These are phyloP conservation scores for Boletus semigastroideus DNA, from an alignment of 1,284 basidiomycete genomes.

Conservation along the genomic window DNA sequence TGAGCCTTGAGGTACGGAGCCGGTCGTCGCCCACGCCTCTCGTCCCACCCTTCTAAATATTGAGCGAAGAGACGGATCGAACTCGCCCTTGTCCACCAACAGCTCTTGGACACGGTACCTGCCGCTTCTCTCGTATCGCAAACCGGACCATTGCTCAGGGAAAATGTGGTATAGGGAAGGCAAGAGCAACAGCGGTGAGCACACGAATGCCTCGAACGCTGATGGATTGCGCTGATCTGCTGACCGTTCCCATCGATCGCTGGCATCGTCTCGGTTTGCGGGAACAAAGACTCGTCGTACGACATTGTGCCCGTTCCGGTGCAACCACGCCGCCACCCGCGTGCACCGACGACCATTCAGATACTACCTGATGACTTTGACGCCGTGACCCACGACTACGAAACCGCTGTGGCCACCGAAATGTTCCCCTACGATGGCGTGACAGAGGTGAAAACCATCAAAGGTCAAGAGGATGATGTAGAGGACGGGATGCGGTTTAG, in stretches of 20 bases:
- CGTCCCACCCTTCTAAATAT: not conserved
- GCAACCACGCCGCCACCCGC: conserved; percentile 24
- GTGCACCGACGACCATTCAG: conserved; percentile 34
- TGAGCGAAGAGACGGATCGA: not conserved
- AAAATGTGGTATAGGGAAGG: conserved; percentile 20
- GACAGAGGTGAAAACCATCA: conserved; percentile 24
- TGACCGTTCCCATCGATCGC: conserved; percentile 18
- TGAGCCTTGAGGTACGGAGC: conserved; percentile 5
- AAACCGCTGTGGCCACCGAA: conserved; percentile 27
- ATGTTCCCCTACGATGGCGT: conserved; percentile 22
- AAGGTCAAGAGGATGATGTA: conserved; percentile 6
- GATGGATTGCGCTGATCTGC: conserved; percentile 11
- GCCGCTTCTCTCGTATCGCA: not conserved
- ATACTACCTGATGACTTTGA: conserved; percentile 33
- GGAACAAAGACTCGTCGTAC: conserved; percentile 31
- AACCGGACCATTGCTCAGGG: not conserved
- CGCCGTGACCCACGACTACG: conserved; percentile 30
- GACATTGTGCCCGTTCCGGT: conserved; percentile 28
- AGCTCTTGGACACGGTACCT: not conserved
- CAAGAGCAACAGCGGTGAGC: conserved; percentile 29
- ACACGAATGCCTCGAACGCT: not conserved
- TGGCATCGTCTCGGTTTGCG: not conserved
- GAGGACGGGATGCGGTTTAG: conserved; percentile 24
- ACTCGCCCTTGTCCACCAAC: not conserved
- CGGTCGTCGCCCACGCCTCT: not conserved